A percentile compares a stretch with the other conserved stretches of the same genome.
Evolutionary conservation across 2,329 filamentous ascomycete species (phyloP).

Genomic region (Cladorrhinum sp.): DNA sequence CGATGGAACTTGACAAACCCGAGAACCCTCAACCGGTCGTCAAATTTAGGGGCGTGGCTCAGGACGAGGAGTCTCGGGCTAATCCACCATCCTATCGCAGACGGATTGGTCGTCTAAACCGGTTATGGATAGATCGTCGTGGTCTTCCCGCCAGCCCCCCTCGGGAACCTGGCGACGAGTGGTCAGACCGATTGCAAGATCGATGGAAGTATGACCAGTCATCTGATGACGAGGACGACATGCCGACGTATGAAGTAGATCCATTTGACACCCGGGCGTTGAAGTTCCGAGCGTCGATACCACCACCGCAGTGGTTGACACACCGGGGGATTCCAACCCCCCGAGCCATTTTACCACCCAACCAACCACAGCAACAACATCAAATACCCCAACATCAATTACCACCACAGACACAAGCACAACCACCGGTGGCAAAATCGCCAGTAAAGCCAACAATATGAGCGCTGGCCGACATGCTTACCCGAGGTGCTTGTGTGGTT

Average conservation of each 20-base stretch:
- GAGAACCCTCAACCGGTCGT: slow-evolving; percentile 37
- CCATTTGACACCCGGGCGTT: slow-evolving; percentile 60
- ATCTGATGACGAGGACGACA: slow-evolving; percentile 78
- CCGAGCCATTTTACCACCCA: slow-evolving; percentile 19
- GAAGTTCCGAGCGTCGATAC: slow-evolving; percentile 59
- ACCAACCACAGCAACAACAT: slow-evolving; percentile 17
- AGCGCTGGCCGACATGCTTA: not conserved
- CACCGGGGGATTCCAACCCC: slow-evolving; percentile 8
- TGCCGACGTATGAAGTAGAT: slow-evolving; percentile 71
- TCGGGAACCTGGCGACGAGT: slow-evolving; percentile 43
- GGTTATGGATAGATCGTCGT: slow-evolving; percentile 84
- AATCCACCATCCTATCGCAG: slow-evolving; percentile 69
- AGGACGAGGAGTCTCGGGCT: slow-evolving; percentile 39
- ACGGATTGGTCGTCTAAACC: slow-evolving; percentile 78
- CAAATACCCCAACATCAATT: slow-evolving; percentile 1
- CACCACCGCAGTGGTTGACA: slow-evolving; percentile 37
- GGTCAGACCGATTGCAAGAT: slow-evolving; percentile 64
- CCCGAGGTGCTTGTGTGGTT: slow-evolving; percentile 2
- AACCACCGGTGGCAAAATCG: not conserved
- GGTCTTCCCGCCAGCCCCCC: slow-evolving; percentile 53
- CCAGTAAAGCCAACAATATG: slow-evolving; percentile 11
- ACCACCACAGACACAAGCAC: slow-evolving; percentile 8
- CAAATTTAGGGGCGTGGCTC: slow-evolving; percentile 45
- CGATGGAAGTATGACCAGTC: slow-evolving; percentile 86
- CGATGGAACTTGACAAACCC: slow-evolving; percentile 54